Evolutionary conservation across 371 early-diverging fungal species (phyloP).

Genomic region (Syncephalastrum sp.): DNA sequence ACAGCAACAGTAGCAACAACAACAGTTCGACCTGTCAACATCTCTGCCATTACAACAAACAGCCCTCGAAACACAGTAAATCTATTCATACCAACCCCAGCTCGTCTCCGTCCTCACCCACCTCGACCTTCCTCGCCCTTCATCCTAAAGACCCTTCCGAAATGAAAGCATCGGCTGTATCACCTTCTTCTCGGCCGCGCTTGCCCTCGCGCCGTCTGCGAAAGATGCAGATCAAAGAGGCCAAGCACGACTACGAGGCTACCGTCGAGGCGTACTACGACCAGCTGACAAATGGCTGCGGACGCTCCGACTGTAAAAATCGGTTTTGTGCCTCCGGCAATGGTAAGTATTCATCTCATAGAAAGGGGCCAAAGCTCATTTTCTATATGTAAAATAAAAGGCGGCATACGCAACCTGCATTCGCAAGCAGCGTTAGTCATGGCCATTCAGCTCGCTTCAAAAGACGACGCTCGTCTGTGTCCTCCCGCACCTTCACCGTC

Average conservation of each 20-base stretch:
- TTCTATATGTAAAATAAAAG: slow-evolving; percentile 1
- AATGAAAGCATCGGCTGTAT: not conserved
- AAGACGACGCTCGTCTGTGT: slow-evolving; percentile 32
- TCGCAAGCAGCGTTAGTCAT: slow-evolving; percentile 48
- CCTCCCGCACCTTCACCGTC: slow-evolving; percentile 1
- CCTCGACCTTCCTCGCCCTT: slow-evolving; percentile 4
- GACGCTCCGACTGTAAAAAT: slow-evolving; percentile 32
- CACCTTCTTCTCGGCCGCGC: slow-evolving; percentile 9
- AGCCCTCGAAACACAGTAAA: slow-evolving; percentile 1
- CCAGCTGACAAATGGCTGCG: slow-evolving; percentile 44
- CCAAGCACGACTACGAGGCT: slow-evolving; percentile 35
- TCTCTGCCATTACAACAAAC: slow-evolving; percentile 10
- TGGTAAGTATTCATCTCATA: slow-evolving; percentile 22
- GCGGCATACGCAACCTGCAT: slow-evolving; percentile 39
- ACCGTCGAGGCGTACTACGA: slow-evolving; percentile 37
- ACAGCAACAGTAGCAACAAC: too few species aligned
- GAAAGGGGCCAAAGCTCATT: too few species aligned
- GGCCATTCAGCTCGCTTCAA: slow-evolving; percentile 46
- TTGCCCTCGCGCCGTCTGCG: slow-evolving; percentile 5
- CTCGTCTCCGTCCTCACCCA: slow-evolving; percentile 1
- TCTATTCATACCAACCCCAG: not conserved
- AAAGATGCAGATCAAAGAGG: slow-evolving; percentile 31
- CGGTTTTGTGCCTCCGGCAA: slow-evolving; percentile 44
- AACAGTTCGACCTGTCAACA: slow-evolving; percentile 10
- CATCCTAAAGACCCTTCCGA: slow-evolving; percentile 4